phyloP scores from a whole-genome alignment of 2,329 filamentous ascomycete genomes.

The Pseudogymnoascus verrucosus region DNA sequence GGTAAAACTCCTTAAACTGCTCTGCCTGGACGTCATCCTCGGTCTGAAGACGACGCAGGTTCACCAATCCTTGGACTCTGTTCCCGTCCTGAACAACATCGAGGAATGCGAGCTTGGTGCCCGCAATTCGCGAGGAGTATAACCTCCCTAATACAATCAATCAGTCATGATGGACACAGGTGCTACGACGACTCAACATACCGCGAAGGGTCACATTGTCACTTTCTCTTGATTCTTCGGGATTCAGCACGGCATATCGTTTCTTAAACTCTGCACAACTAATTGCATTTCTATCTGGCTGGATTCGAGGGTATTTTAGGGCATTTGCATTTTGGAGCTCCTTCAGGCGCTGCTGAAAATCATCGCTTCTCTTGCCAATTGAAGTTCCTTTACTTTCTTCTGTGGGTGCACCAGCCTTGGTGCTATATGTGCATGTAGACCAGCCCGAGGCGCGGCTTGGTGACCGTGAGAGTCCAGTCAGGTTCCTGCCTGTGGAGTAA shows the following conservation, averaged over 20 bases:
- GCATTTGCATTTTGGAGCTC: slow-evolving; percentile 43
- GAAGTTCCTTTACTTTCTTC: slow-evolving; percentile 13
- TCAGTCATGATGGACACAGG: slow-evolving; percentile 9
- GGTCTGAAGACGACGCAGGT: slow-evolving; percentile 43
- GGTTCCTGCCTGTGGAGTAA: slow-evolving; percentile 31
- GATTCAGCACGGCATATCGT: slow-evolving; percentile 31
- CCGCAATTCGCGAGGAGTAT: slow-evolving; percentile 58
- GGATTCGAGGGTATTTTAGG: slow-evolving; percentile 48
- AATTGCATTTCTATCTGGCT: slow-evolving; percentile 28
- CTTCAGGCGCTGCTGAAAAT: slow-evolving; percentile 42
- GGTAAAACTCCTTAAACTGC: slow-evolving; percentile 52
- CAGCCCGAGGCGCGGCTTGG: slow-evolving; percentile 17
- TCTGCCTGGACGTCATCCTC: slow-evolving; percentile 28
- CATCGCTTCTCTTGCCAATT: slow-evolving; percentile 20
- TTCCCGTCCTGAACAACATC: slow-evolving; percentile 68
- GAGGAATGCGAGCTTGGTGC: slow-evolving; percentile 76
- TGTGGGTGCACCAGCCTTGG: slow-evolving; percentile 12
- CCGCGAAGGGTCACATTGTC: slow-evolving; percentile 21
- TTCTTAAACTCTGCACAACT: slow-evolving; percentile 23
- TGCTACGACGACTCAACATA: slow-evolving; percentile 16
- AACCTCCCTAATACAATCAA: slow-evolving; percentile 56
- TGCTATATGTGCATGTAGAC: slow-evolving; percentile 23
- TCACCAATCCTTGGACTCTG: slow-evolving; percentile 69
- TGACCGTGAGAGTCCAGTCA: slow-evolving; percentile 4
- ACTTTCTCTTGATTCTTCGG: slow-evolving; percentile 19